Percentiles rank a stretch among this genome's conserved stretches.
phyloP scores from a whole-genome alignment of 179 eudicot species.

The Camellia oleifera region DNA sequence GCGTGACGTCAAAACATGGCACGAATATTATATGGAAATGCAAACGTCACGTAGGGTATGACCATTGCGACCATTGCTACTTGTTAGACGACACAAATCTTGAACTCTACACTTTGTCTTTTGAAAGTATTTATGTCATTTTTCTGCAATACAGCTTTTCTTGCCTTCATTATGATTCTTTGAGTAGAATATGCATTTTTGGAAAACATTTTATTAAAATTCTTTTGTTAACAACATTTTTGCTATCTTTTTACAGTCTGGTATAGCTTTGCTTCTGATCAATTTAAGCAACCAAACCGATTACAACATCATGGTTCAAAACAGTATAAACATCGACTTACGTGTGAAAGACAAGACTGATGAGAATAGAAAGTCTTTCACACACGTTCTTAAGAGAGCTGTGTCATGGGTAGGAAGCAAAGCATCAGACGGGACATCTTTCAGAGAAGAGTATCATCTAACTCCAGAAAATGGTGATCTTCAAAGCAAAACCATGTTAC shows the following conservation, averaged over 20 bases:
- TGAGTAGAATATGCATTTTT: neutral
- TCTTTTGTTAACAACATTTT: neutral
- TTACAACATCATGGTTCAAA: constrained; percentile 35
- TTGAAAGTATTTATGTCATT: too few relatives aligned
- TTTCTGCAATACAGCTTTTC: too few relatives aligned
- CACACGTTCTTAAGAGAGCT: constrained; percentile 40
- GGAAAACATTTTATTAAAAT: neutral
- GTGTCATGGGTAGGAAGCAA: constrained; percentile 79
- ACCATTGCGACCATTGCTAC: too few relatives aligned
- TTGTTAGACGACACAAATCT: too few relatives aligned
- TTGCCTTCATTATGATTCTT: neutral
- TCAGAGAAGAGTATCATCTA: constrained; percentile 79
- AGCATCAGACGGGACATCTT: constrained; percentile 46
- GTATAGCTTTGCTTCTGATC: constrained; percentile 79
- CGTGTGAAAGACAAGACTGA: constrained; percentile 3
- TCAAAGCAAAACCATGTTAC: constrained; percentile 59
- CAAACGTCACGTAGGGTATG: too few relatives aligned
- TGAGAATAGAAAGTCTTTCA: constrained; percentile 27
- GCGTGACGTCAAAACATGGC: too few relatives aligned
- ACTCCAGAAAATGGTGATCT: constrained; percentile 61
- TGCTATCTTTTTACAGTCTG: constrained; percentile 45
- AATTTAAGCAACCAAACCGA: constrained; percentile 72
- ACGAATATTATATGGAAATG: too few relatives aligned
- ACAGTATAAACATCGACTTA: constrained; percentile 27
- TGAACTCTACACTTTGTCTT: too few relatives aligned